Percentiles rank a stretch among this genome's conserved stretches.
phyloP scores from a whole-genome alignment of 306 rosid species.

The Glycine soja region DNA sequence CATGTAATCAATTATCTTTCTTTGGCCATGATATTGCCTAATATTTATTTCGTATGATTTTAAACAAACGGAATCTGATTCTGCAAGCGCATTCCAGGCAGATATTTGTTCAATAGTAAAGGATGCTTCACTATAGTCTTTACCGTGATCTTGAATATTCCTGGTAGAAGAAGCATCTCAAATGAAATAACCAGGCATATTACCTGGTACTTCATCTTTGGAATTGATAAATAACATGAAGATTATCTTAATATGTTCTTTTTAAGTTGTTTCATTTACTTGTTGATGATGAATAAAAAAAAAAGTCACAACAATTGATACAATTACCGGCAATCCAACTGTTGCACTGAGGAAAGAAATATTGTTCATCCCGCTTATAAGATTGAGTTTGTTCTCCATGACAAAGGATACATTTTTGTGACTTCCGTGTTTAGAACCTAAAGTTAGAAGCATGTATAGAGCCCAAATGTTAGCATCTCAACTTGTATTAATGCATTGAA shows the following conservation, averaged over 20 bases:
- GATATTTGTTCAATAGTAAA: not conserved
- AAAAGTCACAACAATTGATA: conserved; percentile 29
- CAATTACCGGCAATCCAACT: conserved; percentile 84
- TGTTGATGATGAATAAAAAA: conserved; percentile 32
- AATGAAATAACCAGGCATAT: conserved; percentile 18
- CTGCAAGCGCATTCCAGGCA: no score
- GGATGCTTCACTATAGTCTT: not conserved
- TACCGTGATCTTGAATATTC: conserved; percentile 4
- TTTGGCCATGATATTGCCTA: conserved; percentile 18
- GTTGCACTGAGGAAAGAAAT: conserved; percentile 86
- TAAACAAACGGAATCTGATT: no score
- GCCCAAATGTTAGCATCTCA: conserved; percentile 33
- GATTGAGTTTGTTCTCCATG: conserved; percentile 50
- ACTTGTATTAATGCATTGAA: conserved; percentile 10
- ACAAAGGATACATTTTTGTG: conserved; percentile 47
- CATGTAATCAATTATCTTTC: conserved; percentile 26
- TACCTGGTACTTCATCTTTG: conserved; percentile 1
- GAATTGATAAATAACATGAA: conserved; percentile 1
- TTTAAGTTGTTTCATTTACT: conserved; percentile 21
- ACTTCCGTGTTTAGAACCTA: conserved; percentile 83
- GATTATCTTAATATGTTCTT: conserved; percentile 12
- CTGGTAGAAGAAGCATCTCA: not conserved
- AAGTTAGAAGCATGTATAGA: conserved; percentile 30
- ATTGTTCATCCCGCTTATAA: conserved; percentile 64
- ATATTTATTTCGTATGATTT: not conserved